phyloP scores from a whole-genome alignment of 169 alveolate species.

The Toxoplasma gondii region DNA sequence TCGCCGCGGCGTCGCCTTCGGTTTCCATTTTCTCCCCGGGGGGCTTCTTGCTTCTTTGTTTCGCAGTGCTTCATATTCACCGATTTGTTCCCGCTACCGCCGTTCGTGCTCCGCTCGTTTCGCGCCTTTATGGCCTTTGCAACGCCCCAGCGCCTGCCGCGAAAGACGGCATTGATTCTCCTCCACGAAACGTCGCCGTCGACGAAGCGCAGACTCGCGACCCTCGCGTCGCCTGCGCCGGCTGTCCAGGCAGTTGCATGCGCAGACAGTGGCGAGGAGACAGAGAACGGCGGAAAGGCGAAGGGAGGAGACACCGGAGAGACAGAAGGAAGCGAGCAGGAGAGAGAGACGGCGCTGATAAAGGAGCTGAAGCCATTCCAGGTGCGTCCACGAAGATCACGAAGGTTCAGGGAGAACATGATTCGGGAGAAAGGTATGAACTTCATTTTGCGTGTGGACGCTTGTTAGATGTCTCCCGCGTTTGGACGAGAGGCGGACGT shows the following conservation, averaged over 20 bases:
- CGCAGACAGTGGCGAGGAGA: neutral
- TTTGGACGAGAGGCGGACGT: no score
- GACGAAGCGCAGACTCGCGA: neutral
- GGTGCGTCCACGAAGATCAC: neutral
- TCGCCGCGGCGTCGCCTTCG: no score
- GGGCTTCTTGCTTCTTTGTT: no score
- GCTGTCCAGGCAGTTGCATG: neutral
- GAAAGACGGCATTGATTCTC: slow-evolving; percentile 28
- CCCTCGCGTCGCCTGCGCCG: neutral
- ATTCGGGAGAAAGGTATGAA: no score
- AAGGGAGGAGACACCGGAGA: neutral
- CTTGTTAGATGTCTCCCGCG: no score
- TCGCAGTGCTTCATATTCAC: slow-evolving; percentile 14
- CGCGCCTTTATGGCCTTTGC: slow-evolving; percentile 25
- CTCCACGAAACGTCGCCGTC: slow-evolving; percentile 1
- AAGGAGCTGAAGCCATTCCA: neutral
- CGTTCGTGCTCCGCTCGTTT: slow-evolving; percentile 41
- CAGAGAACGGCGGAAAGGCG: no score
- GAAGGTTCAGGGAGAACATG: no score
- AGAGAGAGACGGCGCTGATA: neutral
- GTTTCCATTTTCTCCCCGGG: no score
- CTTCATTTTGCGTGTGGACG: no score
- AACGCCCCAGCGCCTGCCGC: neutral
- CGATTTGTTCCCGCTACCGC: slow-evolving; percentile 19
- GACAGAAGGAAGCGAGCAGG: neutral